Percentiles rank a stretch among this genome's conserved stretches.
Conservation (phyloP, 2,329 filamentous ascomycete genomes). For the Paramyrothecium sp. region DNA sequence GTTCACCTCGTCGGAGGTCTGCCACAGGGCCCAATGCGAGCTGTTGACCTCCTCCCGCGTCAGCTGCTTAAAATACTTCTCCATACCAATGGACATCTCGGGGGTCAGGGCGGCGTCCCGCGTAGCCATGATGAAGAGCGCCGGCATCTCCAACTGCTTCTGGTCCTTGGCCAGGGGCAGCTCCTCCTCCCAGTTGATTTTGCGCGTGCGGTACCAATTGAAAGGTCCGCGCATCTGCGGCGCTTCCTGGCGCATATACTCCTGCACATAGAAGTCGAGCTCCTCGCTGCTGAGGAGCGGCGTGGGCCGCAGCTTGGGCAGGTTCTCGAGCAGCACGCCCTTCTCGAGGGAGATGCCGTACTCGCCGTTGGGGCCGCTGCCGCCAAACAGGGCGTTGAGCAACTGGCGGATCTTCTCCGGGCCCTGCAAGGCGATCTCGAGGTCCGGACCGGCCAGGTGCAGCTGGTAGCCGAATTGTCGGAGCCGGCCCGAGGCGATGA, state of each 20-base stretch:
- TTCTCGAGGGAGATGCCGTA: conserved; percentile 54
- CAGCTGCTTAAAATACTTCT: conserved; percentile 61
- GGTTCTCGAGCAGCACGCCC: conserved; percentile 63
- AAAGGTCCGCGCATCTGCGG: conserved; percentile 72
- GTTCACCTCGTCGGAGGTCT: conserved; percentile 72
- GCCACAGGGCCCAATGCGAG: conserved; percentile 80
- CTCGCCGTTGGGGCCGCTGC: conserved; percentile 53
- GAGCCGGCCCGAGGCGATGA: conserved; percentile 52
- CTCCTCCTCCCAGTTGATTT: conserved; percentile 78
- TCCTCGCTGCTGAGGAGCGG: conserved; percentile 66
- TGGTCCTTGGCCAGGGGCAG: conserved; percentile 51
- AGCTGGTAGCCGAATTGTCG: conserved; percentile 83
- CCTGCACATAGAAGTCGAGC: conserved; percentile 71
- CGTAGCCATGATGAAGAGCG: conserved; percentile 72
- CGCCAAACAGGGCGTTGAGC: conserved; percentile 71
- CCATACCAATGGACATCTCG: conserved; percentile 71
- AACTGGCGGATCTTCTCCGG: conserved; percentile 67
- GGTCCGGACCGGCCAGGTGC: conserved; percentile 68
- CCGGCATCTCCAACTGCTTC: conserved; percentile 56
- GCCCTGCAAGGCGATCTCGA: conserved; percentile 58
- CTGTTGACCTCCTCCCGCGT: conserved; percentile 65
- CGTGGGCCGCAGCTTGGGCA: conserved; percentile 56
- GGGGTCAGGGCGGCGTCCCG: conserved; percentile 72
- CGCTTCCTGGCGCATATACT: conserved; percentile 59
- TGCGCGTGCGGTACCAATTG: conserved; percentile 82